These are phyloP conservation scores for Candida sp. DNA, from an alignment of 1,139 yeast genomes.

Conservation along the genomic window DNA sequence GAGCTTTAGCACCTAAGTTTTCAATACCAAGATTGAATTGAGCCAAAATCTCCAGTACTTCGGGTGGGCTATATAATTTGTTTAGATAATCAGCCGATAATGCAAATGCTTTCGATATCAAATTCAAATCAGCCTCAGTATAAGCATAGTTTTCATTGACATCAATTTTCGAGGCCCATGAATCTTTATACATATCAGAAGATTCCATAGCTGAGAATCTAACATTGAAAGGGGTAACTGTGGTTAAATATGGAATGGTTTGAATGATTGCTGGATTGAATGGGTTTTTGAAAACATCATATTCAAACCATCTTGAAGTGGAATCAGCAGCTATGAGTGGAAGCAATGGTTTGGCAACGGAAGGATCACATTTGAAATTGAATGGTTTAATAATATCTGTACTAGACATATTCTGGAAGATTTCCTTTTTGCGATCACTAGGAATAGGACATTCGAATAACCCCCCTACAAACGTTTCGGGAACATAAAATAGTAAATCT, in stretches of 20 bases:
- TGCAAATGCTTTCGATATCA: constrained; percentile 30
- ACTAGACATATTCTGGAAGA: constrained; percentile 14
- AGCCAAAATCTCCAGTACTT: neutral
- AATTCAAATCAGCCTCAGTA: constrained; percentile 32
- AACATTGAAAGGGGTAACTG: constrained; percentile 43
- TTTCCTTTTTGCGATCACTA: constrained; percentile 14
- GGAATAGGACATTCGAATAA: constrained; percentile 51
- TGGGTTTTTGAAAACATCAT: constrained; percentile 12
- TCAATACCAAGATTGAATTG: constrained; percentile 7
- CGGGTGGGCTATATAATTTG: constrained; percentile 21
- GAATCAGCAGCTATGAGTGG: constrained; percentile 63
- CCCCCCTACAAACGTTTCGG: constrained; percentile 66
- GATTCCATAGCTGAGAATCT: constrained; percentile 33
- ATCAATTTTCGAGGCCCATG: constrained; percentile 50
- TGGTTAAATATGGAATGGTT: constrained; percentile 56
- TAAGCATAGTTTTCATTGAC: constrained; percentile 52
- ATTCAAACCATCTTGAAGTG: constrained; percentile 45
- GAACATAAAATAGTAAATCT: constrained; percentile 48
- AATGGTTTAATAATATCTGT: constrained; percentile 15
- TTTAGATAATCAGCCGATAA: constrained; percentile 25
- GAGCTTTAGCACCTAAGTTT: neutral
- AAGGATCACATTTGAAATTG: constrained; percentile 31
- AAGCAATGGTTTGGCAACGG: constrained; percentile 42
- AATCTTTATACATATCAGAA: constrained; percentile 25
- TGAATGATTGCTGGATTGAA: constrained; percentile 31